Evolutionary conservation across 148 eudicot species (phyloP), one percentile per base, ranked within the genome.

Genomic region (Mesembryanthemum crystallinum): DNA sequence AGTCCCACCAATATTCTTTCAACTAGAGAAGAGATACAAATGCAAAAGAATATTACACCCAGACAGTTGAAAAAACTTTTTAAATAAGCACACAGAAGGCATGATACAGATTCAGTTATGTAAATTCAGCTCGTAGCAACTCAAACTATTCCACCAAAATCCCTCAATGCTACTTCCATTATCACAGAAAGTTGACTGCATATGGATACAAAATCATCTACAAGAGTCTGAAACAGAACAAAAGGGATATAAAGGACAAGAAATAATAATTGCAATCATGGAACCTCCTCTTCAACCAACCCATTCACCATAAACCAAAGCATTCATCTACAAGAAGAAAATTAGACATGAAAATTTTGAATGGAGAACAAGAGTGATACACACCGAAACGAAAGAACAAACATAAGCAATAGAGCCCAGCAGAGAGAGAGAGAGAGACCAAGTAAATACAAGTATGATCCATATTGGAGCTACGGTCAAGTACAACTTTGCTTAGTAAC

Each of bases 61-160:
- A 67, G 64, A 9, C 71, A 69, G 17, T 14, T 8, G 3, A 14
- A 63, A 57, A 23, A 12, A 32, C 33, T 32, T 2, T 3, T 35
- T 29, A 77, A 45, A 76, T 5, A 27, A 59, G 51, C 43, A 78
- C n/a, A 30, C 67, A 78, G 66, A 60, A 42, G 27, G 14, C 25
- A 67, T 57, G 25, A 43, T 20, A 47, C 32, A 39, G 24, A 33
- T 12, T 52, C 63, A 21, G 71, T 14, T 20, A 42, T 57, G 47
- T 32, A 28, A 20, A 42, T 28, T 47, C 65, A 69, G 17, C 14
- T 33, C 55, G 35, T 25, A 43, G 39, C 18, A 57, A 67, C 28
- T 62, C 65, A 67, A 76, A 11, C n/a, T 39, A 35, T 55, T 55
- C 23, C 6, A 30, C 23, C 5, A 20, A 51, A 64, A 23, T 35